phyloP scores from a whole-genome alignment of 768 basidiomycete genomes.

The Boletus rubroflammeus region DNA sequence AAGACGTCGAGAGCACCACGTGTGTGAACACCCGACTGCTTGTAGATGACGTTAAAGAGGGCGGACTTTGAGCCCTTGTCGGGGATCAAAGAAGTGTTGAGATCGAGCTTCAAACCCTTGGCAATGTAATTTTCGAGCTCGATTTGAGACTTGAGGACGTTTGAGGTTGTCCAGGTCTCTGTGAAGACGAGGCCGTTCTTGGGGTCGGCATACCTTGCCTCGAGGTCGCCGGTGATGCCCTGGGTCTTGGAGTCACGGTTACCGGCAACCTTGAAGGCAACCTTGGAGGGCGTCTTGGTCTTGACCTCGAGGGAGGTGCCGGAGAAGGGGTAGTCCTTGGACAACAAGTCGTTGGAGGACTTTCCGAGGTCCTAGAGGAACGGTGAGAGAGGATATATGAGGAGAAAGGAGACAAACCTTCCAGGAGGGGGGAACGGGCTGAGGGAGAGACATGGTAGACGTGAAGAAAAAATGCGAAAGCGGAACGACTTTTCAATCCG shows the following conservation, averaged over 20 bases:
- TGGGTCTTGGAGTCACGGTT: conserved; percentile 69
- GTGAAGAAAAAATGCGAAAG: conserved; percentile 7
- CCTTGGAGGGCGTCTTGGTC: conserved; percentile 83
- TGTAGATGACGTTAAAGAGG: conserved; percentile 81
- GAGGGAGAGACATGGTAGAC: conserved; percentile 78
- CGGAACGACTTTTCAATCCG: conserved; percentile 4
- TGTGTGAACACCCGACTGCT: conserved; percentile 93
- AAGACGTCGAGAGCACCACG: conserved; percentile 88
- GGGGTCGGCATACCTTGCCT: conserved; percentile 91
- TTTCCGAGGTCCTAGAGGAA: conserved; percentile 85
- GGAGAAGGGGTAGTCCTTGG: conserved; percentile 86
- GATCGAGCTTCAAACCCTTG: conserved; percentile 94
- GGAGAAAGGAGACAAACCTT: conserved; percentile 49
- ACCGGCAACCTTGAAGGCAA: conserved; percentile 92
- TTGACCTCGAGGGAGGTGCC: conserved; percentile 77
- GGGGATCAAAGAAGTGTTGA: conserved; percentile 78
- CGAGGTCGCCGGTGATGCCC: conserved; percentile 84
- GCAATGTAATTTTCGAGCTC: conserved; percentile 98
- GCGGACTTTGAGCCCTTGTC: conserved; percentile 86
- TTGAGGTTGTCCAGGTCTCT: conserved; percentile 92
- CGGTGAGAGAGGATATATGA: neutral
- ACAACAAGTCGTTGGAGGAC: conserved; percentile 91
- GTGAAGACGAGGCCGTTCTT: conserved; percentile 93
- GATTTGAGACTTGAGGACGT: conserved; percentile 85
- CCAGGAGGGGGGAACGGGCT: conserved; percentile 96